A percentile compares a stretch with the other conserved stretches of the same genome.
Conservation (phyloP, 2,329 filamentous ascomycete genomes). For the Plenodomus biglobosus region DNA sequence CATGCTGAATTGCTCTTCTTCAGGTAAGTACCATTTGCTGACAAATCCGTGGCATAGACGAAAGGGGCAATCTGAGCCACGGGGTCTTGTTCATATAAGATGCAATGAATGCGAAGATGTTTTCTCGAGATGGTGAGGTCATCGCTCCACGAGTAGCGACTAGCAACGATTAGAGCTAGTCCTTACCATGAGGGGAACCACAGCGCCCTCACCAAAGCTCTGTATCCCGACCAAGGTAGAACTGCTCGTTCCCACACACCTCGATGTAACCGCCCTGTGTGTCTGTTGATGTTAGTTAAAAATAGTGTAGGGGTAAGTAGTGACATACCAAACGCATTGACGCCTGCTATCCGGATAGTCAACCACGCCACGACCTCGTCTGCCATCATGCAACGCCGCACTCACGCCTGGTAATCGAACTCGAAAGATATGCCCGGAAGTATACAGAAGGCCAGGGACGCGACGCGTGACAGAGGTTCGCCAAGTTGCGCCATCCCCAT, state of each 20-base stretch:
- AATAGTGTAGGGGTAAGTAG: neutral
- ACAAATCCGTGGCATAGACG: conserved; percentile 52
- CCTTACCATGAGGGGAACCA: conserved; percentile 1
- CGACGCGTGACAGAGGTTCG: neutral
- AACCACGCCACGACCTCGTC: conserved; percentile 31
- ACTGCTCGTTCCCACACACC: conserved; percentile 40
- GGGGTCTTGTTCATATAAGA: conserved; percentile 48
- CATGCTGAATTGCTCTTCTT: conserved; percentile 29
- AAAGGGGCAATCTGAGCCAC: conserved; percentile 45
- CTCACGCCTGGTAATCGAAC: neutral
- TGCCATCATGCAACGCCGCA: conserved; percentile 21
- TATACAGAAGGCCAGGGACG: neutral
- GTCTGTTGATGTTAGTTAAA: conserved; percentile 28
- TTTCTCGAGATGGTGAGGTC: conserved; percentile 47
- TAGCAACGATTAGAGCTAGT: conserved; percentile 21
- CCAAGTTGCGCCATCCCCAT: neutral
- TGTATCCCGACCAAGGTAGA: conserved; percentile 39
- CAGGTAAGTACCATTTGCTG: conserved; percentile 47
- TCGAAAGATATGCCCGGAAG: neutral
- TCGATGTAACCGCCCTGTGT: conserved; percentile 27
- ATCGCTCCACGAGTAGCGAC: conserved; percentile 37
- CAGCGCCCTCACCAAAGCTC: conserved; percentile 34
- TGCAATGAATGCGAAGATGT: conserved; percentile 51
- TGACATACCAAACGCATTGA: conserved; percentile 19
- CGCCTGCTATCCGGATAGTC: conserved; percentile 22